Conservation (phyloP, 2,329 filamentous ascomycete species). For the Aaosphaeria arxii region DNA sequence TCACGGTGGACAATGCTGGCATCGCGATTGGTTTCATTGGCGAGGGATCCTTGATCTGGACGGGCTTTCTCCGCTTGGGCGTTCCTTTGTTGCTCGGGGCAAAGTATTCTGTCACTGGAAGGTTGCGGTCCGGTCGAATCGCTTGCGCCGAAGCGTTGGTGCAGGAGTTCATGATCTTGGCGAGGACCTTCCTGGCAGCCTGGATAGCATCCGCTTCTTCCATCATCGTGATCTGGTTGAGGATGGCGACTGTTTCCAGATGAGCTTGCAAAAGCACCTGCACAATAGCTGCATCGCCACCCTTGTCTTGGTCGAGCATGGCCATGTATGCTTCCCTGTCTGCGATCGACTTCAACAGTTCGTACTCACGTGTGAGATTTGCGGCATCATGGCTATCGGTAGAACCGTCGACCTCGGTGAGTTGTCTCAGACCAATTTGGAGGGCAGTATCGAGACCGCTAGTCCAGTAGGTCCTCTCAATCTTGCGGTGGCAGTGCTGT, state of each 20-base stretch:
- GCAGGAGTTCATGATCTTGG: conserved; percentile 74
- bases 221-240: conserved; percentile 79
- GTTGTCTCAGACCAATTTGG: conserved; percentile 76
- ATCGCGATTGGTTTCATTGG: conserved; percentile 42
- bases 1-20: conserved; percentile 26
- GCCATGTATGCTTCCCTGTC: conserved; percentile 75
- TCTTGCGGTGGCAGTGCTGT: conserved; percentile 82
- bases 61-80: conserved; percentile 65
- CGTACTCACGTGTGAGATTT: conserved; percentile 74
- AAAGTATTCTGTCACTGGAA: conserved; percentile 62
- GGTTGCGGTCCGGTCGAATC: conserved; percentile 80
- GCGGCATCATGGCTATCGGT: conserved; percentile 66
- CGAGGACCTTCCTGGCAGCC: conserved; percentile 73
- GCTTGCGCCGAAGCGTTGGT: conserved; percentile 74
- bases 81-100: conserved; percentile 71
- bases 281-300: conserved; percentile 71
- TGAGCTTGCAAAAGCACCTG: conserved; percentile 85
- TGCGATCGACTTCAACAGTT: conserved; percentile 79
- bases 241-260: conserved; percentile 83
- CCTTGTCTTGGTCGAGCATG: conserved; percentile 80
- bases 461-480: conserved; percentile 83
- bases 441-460: conserved; percentile 82
- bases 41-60: conserved; percentile 46
- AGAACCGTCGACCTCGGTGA: conserved; percentile 66
- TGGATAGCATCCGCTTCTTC: conserved; percentile 78